Percentiles rank a stretch among this genome's conserved stretches.
Evolutionary conservation across 2,329 filamentous ascomycete species (phyloP).

Genomic region (Rutstroemia sp.): DNA sequence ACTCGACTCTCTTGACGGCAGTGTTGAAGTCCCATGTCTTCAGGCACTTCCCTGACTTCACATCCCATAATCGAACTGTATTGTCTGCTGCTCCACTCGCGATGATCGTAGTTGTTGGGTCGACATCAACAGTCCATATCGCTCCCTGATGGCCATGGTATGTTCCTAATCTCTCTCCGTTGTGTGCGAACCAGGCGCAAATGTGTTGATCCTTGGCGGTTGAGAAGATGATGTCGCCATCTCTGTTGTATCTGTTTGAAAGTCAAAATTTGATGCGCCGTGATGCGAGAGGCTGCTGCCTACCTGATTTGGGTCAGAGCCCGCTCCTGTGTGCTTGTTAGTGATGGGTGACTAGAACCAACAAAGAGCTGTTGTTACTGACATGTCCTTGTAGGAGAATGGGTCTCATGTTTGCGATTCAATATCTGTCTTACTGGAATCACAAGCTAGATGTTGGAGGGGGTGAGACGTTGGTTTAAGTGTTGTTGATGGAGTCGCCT

Average conservation of each 20-base stretch:
- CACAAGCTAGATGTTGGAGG: neutral
- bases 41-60: slow-evolving; percentile 84
- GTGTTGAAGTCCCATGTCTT: slow-evolving; percentile 98
- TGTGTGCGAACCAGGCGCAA: slow-evolving; percentile 95
- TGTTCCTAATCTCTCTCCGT: slow-evolving; percentile 93
- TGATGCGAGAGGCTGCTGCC: slow-evolving; percentile 22
- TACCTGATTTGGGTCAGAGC: slow-evolving; percentile 91
- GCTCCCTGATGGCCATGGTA: slow-evolving; percentile 97
- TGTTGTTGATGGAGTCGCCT: neutral
- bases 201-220: slow-evolving; percentile 94
- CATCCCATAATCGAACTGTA: slow-evolving; percentile 94
- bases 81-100: slow-evolving; percentile 97
- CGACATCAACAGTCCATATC: slow-evolving; percentile 97
- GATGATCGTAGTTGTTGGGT: slow-evolving; percentile 84
- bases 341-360: slow-evolving; percentile 12
- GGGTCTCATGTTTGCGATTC: slow-evolving; percentile 72
- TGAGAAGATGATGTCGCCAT: slow-evolving; percentile 96
- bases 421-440: slow-evolving; percentile 2
- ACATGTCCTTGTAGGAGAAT: slow-evolving; percentile 92
- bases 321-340: slow-evolving; percentile 55
- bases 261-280: slow-evolving; percentile 16
- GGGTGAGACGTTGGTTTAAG: neutral
- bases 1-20: slow-evolving; percentile 95
- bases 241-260: slow-evolving; percentile 66
- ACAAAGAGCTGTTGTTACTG: slow-evolving; percentile 28